Percentiles rank a stretch among this genome's conserved stretches.
These are phyloP conservation scores for Boletus semigastroideus DNA, from an alignment of 1,284 basidiomycete species.

Conservation along the genomic window DNA sequence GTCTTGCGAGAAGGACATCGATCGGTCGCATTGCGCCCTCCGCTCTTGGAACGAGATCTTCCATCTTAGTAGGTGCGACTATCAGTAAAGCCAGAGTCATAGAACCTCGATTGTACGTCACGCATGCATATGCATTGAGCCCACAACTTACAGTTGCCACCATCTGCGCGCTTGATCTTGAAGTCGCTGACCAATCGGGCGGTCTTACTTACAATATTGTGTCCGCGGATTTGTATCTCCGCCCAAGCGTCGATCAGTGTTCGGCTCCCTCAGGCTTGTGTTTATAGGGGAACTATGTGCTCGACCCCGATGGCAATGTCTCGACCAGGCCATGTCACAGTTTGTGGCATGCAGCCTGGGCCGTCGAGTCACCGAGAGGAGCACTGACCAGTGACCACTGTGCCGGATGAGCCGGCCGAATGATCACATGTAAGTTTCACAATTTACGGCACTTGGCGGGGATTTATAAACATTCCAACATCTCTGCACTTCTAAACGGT, in stretches of 20 bases:
- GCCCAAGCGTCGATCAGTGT: slow-evolving; percentile 2
- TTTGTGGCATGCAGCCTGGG: background rate
- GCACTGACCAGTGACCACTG: slow-evolving; percentile 20
- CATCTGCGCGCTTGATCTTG: background rate
- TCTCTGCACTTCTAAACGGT: background rate
- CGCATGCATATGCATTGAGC: background rate
- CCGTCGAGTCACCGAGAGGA: slow-evolving; percentile 10
- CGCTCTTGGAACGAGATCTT: slow-evolving; percentile 11
- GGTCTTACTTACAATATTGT: background rate
- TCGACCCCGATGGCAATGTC: background rate
- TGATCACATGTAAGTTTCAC: slow-evolving; percentile 2
- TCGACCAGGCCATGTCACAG: background rate
- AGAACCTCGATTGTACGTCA: slow-evolving; percentile 17
- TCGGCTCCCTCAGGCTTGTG: slow-evolving; percentile 5
- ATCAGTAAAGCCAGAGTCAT: background rate
- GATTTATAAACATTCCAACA: background rate
- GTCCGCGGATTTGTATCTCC: slow-evolving; percentile 9
- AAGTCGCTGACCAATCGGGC: background rate
- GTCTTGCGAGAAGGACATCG: background rate
- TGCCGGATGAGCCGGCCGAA: slow-evolving; percentile 2
- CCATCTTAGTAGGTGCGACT: background rate
- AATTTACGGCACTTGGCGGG: slow-evolving; percentile 23
- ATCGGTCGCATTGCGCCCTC: background rate
- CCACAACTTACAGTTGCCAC: background rate
- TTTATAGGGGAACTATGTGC: slow-evolving; percentile 5